Conservation (phyloP, 169 alveolate genomes). For the Plasmodium gonderi region DNA sequence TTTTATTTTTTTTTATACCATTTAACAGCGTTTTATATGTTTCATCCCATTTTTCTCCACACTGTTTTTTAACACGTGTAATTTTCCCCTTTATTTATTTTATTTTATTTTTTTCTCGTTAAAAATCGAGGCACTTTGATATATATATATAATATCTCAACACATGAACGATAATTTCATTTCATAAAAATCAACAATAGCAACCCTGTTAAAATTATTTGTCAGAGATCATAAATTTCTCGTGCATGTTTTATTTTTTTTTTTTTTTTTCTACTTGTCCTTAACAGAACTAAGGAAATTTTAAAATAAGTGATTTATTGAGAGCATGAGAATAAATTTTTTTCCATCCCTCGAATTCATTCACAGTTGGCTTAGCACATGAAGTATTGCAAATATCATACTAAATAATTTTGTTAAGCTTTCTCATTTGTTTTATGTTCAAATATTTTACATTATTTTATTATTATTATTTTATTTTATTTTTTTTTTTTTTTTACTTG, state of each 20-base stretch:
- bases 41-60: no score
- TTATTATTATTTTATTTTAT: no score
- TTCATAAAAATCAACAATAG: not conserved
- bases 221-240: no score
- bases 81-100: no score
- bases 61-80: no score
- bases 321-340: not conserved
- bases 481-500: not conserved
- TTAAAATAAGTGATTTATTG: not conserved
- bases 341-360: not conserved
- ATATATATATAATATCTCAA: no score
- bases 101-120: not conserved
- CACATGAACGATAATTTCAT: not conserved
- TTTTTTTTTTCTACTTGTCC: not conserved
- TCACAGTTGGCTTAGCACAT: not conserved
- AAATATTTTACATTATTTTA: no score
- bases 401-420: not conserved
- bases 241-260: no score
- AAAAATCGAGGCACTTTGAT: not conserved
- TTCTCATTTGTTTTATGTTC: not conserved
- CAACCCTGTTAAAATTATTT: not conserved
- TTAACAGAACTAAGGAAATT: not conserved
- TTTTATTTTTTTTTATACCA: no score
- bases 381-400: no score
- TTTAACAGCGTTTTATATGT: no score